These are phyloP conservation scores for Fusarium penzigii DNA, from an alignment of 2,329 filamentous ascomycete genomes.

Conservation along the genomic window DNA sequence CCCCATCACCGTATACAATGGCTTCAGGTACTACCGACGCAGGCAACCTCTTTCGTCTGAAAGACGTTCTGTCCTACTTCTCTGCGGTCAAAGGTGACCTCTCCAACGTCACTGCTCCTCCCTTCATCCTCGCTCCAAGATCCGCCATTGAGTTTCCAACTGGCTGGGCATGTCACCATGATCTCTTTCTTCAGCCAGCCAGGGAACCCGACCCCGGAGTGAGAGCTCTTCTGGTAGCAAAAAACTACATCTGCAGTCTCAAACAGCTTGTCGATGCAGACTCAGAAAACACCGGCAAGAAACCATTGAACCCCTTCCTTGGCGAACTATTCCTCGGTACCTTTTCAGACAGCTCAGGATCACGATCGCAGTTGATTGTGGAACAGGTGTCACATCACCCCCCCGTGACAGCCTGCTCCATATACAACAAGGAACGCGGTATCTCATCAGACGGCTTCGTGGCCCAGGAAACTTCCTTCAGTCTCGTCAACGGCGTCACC, in stretches of 20 bases:
- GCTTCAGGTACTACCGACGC: not conserved
- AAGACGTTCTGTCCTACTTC: not conserved
- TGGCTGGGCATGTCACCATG: conserved; percentile 51
- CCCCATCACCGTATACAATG: not conserved
- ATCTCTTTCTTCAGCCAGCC: conserved; percentile 49
- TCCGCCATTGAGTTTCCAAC: conserved; percentile 54
- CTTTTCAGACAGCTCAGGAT: conserved; percentile 33
- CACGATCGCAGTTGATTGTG: conserved; percentile 33
- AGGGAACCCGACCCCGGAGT: conserved; percentile 44
- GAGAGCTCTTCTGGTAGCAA: conserved; percentile 47
- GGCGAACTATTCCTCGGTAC: conserved; percentile 51
- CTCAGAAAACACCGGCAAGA: conserved; percentile 48
- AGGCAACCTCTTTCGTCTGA: not conserved
- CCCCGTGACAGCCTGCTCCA: conserved; percentile 54
- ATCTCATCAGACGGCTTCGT: conserved; percentile 53
- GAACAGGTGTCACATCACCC: conserved; percentile 57
- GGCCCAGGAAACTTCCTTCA: conserved; percentile 53
- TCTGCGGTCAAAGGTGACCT: conserved; percentile 36
- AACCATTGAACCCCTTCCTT: conserved; percentile 55
- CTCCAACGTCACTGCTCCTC: conserved; percentile 52
- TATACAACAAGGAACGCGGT: conserved; percentile 43
- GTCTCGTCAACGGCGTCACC: conserved; percentile 42
- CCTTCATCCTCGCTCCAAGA: conserved; percentile 48
- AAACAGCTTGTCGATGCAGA: conserved; percentile 51
- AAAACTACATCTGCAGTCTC: conserved; percentile 49